Evolutionary conservation across 345 rosid species (phyloP).

Genomic region (Euphorbia peplus): DNA sequence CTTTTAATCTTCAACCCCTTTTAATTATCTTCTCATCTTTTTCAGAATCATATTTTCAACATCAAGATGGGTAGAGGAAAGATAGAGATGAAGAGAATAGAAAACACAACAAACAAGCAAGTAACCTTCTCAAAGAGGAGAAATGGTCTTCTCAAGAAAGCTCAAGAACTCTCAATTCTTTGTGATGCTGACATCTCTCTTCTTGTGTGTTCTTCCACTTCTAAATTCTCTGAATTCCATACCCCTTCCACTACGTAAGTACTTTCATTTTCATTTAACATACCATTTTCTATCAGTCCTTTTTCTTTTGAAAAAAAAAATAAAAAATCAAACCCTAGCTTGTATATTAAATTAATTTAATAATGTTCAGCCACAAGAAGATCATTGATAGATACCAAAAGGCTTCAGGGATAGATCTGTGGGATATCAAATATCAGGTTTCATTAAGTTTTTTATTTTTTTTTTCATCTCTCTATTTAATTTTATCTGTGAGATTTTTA

Average conservation of each 20-base stretch:
- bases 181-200: constrained; percentile 69
- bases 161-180: constrained; percentile 57
- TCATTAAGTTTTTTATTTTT: no score
- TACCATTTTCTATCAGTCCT: no score
- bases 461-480: neutral
- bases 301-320: no score
- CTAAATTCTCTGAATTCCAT: constrained; percentile 47
- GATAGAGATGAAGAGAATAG: constrained; percentile 65
- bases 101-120: constrained; percentile 57
- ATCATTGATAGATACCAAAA: constrained; percentile 49
- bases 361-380: constrained; percentile 35
- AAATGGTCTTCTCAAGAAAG: constrained; percentile 62
- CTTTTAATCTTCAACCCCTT: neutral
- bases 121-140: constrained; percentile 66
- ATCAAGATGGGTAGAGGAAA: constrained; percentile 53
- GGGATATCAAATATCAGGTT: constrained; percentile 58
- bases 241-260: constrained; percentile 49
- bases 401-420: constrained; percentile 45
- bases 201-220: constrained; percentile 44
- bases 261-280: neutral
- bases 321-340: neutral
- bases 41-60: neutral
- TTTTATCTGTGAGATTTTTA: neutral
- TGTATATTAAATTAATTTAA: no score
- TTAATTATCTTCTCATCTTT: neutral